phyloP scores from a whole-genome alignment of 805 yeast genomes.

The Candida oleophila region DNA sequence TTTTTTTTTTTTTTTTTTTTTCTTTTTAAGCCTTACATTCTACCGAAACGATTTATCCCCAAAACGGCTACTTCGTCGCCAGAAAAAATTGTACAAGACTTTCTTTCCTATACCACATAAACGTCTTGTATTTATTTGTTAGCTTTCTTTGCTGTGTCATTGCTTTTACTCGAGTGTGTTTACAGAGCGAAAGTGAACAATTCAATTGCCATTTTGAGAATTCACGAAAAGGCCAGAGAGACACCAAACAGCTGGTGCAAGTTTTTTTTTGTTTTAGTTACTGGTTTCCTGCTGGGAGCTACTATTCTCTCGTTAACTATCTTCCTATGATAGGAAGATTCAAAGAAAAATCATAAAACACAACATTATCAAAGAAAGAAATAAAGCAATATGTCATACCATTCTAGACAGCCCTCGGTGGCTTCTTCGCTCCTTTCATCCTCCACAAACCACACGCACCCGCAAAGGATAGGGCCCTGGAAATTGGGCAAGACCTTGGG shows the following conservation, averaged over 20 bases:
- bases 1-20: no score
- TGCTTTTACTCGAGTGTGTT: no score
- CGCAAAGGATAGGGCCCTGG: slow-evolving; percentile 75
- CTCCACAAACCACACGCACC: slow-evolving; percentile 45
- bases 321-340: neutral
- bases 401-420: slow-evolving; percentile 60
- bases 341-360: no score
- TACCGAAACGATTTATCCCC: neutral
- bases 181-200: no score
- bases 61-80: slow-evolving; percentile 2
- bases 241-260: no score
- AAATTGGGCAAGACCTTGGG: slow-evolving; percentile 75
- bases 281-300: no score
- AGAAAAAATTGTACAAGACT: neutral
- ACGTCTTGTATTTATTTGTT: neutral
- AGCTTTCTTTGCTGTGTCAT: neutral
- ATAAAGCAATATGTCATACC: slow-evolving; percentile 26
- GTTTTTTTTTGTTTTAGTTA: no score
- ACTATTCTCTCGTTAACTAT: slow-evolving; percentile 4
- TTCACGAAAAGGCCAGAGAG: no score
- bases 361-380: no score
- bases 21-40: neutral
- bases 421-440: slow-evolving; percentile 54
- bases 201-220: no score
- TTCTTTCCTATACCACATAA: neutral